Evolutionary conservation across 1,284 basidiomycete genomes (phyloP), one percentile per base, ranked within the genome.

Genomic region (Vanrija sp.): DNA sequence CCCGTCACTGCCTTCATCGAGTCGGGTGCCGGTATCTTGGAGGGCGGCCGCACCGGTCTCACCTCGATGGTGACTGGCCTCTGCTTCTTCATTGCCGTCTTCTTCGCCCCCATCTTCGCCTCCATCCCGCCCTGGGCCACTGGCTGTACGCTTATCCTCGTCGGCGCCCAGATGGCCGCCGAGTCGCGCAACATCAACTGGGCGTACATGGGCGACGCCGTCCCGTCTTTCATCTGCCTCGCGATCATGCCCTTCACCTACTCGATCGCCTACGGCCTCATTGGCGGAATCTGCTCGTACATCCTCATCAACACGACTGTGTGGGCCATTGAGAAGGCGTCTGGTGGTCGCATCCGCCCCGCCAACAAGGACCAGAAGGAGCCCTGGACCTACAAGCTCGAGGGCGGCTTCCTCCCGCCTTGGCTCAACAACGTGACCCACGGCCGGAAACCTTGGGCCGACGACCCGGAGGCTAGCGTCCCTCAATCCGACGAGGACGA

Each of bases 61-160:
- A 88, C 90, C 0, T 89, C 86, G 4, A 80, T 92, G 57, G 78
- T 80, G n/a, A 84, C 84, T 2, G 84, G 86, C 1, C 69, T 91
- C 56, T 82, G 84, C 66, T 93, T 94, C 82, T 88, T 93, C 73
- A 75, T 93, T 54, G 87, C 84, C 4, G 79, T 93, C 56, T 94
- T 94, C 82, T 94, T 94, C 66, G 84, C 89, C 12, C 90, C 90
- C 4, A 87, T 94, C 67, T 92, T 94, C 62, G 87, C 88, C 16
- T 88, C 85, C 18, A 89, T 94, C 59, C 90, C 90, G 0, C 66
- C 84, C 0, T 94, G 89, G 88, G 89, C 90, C 1, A 94, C 90
- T 0, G 90, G 90, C 6, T 86, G 88, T 54, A 89, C 89, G 5
- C 78, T 94, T 45, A 83, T 90, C 56, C 87, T 94, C 56, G 89